Conservation (phyloP, 371 early-diverging fungal species). For the Mucor saturninus region DNA sequence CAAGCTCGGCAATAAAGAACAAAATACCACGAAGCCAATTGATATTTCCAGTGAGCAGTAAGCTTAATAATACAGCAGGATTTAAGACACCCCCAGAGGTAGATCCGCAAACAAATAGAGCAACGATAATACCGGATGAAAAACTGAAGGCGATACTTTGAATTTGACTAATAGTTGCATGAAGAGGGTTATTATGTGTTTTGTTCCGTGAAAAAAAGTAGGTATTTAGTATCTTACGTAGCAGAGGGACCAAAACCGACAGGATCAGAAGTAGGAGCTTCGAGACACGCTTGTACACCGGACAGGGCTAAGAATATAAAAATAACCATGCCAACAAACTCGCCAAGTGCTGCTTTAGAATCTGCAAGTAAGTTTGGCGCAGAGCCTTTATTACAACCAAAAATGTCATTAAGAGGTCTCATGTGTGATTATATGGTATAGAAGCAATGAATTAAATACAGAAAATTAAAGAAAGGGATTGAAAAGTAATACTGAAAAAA, state of each 20-base stretch:
- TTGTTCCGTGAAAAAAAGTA: no score
- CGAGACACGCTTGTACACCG: constrained; percentile 50
- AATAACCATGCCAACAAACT: constrained; percentile 57
- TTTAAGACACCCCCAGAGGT: constrained; percentile 65
- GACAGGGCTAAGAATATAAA: constrained; percentile 62
- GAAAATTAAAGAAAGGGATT: not conserved
- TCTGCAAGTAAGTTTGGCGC: constrained; percentile 20
- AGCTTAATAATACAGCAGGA: constrained; percentile 58
- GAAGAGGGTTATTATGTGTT: no score
- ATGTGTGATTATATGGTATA: not conserved
- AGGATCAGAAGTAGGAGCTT: constrained; percentile 14
- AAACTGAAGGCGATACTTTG: constrained; percentile 55
- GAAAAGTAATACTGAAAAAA: not conserved
- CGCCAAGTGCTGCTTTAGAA: constrained; percentile 37
- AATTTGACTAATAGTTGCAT: constrained; percentile 18
- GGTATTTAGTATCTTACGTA: constrained; percentile 5
- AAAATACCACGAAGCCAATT: constrained; percentile 40
- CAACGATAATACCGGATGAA: constrained; percentile 48
- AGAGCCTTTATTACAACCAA: constrained; percentile 17
- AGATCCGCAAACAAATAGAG: constrained; percentile 46
- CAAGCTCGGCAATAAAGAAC: constrained; percentile 56
- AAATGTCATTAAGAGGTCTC: constrained; percentile 22
- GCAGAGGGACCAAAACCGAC: constrained; percentile 16
- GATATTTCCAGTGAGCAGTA: constrained; percentile 50
- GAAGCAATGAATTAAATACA: not conserved